Percentiles rank a stretch among this genome's conserved stretches.
Conservation (phyloP, 73 alveolate genomes). For the Stentor coeruleus region DNA sequence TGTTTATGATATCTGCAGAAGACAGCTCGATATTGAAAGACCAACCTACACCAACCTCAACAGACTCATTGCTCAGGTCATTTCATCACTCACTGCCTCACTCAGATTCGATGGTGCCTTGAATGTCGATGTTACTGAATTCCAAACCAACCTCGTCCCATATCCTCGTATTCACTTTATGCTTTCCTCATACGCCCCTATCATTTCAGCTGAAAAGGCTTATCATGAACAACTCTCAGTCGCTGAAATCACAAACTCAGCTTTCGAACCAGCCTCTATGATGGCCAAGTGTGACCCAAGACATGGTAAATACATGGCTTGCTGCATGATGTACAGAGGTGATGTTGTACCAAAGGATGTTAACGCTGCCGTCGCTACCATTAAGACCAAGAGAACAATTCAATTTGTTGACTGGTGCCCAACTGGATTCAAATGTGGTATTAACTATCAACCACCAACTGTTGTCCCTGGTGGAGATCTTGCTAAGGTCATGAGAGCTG, state of each 20-base stretch:
- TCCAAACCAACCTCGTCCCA: conserved; percentile 80
- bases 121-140: conserved; percentile 56
- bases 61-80: conserved; percentile 73
- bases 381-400: conserved; percentile 73
- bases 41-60: conserved; percentile 84
- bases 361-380: conserved; percentile 54
- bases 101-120: conserved; percentile 64
- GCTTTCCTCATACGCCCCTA: conserved; percentile 60
- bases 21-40: conserved; percentile 82
- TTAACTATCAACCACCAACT: conserved; percentile 78
- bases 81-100: conserved; percentile 71
- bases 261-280: conserved; percentile 74
- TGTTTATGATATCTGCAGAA: conserved; percentile 90
- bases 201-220: conserved; percentile 68
- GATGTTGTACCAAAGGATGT: conserved; percentile 71
- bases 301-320: conserved; percentile 70
- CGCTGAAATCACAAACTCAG: conserved; percentile 66
- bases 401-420: conserved; percentile 79
- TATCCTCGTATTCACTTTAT: conserved; percentile 84
- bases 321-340: conserved; percentile 74
- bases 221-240: conserved; percentile 45
- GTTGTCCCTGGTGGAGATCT: conserved; percentile 62
- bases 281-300: conserved; percentile 61
- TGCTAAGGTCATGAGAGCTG: conserved; percentile 65
- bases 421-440: conserved; percentile 96